These are phyloP conservation scores for Eimeria acervulina DNA, from an alignment of 169 alveolate species.

Conservation along the genomic window DNA sequence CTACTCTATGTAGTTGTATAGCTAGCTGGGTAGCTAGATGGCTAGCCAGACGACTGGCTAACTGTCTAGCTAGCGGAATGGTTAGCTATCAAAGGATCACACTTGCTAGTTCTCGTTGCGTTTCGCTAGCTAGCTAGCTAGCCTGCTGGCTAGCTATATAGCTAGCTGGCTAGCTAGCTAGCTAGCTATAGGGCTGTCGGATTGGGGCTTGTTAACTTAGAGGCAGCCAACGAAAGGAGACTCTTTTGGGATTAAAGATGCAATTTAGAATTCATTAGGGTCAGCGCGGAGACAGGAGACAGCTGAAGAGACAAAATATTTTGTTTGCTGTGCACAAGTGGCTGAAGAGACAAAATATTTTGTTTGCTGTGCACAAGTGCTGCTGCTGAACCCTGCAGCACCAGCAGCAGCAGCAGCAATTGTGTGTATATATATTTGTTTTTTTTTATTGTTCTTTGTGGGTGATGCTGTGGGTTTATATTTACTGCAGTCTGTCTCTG, in stretches of 20 bases:
- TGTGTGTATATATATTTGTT: not conserved
- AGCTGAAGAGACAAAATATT: no score
- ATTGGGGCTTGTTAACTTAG: not conserved
- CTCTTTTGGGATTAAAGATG: no score
- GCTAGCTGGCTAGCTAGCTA: not conserved
- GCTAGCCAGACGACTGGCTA: not conserved
- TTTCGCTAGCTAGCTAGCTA: not conserved
- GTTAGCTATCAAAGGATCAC: not conserved
- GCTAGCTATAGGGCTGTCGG: no score
- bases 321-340: no score
- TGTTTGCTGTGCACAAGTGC: not conserved
- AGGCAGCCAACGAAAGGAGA: no score
- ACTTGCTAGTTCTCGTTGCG: not conserved
- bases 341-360: no score
- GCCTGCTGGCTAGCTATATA: no score
- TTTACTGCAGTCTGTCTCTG: no score
- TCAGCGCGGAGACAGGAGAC: no score
- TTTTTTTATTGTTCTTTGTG: no score
- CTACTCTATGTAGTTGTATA: not conserved
- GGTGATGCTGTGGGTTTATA: no score
- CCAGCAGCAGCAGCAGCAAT: not conserved
- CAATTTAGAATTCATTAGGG: no score
- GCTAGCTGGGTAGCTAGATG: not conserved
- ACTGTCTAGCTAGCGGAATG: slow-evolving; percentile 2
- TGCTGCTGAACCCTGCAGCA: not conserved